phyloP scores from a whole-genome alignment of 2,329 filamentous ascomycete genomes.

The Phyllosticta citriasiana region DNA sequence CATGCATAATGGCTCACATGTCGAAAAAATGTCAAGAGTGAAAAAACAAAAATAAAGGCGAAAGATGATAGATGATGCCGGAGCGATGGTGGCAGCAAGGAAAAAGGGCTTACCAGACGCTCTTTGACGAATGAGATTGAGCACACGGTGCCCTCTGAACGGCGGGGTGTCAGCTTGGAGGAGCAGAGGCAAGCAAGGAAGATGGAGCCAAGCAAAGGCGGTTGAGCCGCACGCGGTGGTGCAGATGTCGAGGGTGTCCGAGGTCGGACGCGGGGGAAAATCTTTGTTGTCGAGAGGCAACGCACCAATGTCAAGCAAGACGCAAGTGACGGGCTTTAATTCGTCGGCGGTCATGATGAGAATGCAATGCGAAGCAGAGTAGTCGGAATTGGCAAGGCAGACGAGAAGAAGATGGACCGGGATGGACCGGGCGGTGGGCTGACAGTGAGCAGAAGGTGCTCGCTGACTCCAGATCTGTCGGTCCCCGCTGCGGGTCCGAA shows the following conservation, averaged over 20 bases:
- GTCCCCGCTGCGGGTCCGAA: conserved; percentile 1
- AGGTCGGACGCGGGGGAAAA: conserved; percentile 3
- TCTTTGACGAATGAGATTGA: conserved; percentile 79
- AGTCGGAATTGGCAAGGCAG: too few relatives aligned
- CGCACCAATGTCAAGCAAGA: conserved; percentile 52
- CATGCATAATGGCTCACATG: too few relatives aligned
- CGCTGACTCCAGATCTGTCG: conserved; percentile 7
- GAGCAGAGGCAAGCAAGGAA: neutral
- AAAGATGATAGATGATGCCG: neutral
- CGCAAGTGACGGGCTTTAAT: conserved; percentile 21
- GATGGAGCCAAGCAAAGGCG: conserved; percentile 1
- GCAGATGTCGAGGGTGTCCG: neutral
- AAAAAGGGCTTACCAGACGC: conserved; percentile 57
- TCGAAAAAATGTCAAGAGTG: too few relatives aligned
- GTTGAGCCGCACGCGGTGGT: conserved; percentile 7
- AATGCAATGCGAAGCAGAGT: too few relatives aligned
- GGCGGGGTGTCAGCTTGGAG: conserved; percentile 10
- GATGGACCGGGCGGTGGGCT: conserved; percentile 3
- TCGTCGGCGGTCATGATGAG: conserved; percentile 15
- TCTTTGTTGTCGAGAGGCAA: conserved; percentile 12
- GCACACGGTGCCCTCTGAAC: conserved; percentile 67
- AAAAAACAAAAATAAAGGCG: too few relatives aligned
- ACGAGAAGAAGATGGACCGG: conserved; percentile 1
- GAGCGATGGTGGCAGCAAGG: conserved; percentile 15
- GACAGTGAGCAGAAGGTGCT: conserved; percentile 3